phyloP scores from a whole-genome alignment of 352 stramenopile species.

The Plasmopara viticola region DNA sequence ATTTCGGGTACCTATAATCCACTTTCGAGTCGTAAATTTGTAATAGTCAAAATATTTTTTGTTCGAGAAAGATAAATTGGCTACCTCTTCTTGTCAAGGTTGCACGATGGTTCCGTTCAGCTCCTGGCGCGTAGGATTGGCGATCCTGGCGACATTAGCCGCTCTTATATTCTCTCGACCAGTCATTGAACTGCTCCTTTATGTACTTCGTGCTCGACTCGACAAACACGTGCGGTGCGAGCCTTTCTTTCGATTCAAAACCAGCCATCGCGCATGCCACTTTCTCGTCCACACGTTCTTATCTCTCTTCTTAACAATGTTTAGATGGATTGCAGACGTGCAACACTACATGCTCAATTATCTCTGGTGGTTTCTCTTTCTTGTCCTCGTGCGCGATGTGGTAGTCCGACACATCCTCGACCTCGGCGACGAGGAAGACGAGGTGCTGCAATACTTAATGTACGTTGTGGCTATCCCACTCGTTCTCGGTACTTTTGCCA shows the following conservation, averaged over 20 bases:
- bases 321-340: constrained; percentile 72
- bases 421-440: constrained; percentile 33
- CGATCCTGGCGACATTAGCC: constrained; percentile 31
- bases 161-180: constrained; percentile 54
- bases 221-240: constrained; percentile 56
- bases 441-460: constrained; percentile 42
- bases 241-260: neutral
- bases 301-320: constrained; percentile 7
- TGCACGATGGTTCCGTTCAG: constrained; percentile 24
- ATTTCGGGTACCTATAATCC: too few species aligned
- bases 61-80: too few species aligned
- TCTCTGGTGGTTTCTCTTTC: constrained; percentile 65
- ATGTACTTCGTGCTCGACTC: constrained; percentile 40
- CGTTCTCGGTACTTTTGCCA: constrained; percentile 62
- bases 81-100: neutral
- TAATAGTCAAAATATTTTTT: too few species aligned
- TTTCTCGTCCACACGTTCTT: too few species aligned
- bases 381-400: constrained; percentile 42
- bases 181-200: constrained; percentile 43
- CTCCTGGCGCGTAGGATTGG: constrained; percentile 50
- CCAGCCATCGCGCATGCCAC: neutral
- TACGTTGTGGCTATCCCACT: constrained; percentile 61
- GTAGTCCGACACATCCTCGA: constrained; percentile 47
- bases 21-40: too few species aligned
- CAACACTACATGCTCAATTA: constrained; percentile 72